Evolutionary conservation across 768 basidiomycete species (phyloP).

Genomic region (Russula lepida): DNA sequence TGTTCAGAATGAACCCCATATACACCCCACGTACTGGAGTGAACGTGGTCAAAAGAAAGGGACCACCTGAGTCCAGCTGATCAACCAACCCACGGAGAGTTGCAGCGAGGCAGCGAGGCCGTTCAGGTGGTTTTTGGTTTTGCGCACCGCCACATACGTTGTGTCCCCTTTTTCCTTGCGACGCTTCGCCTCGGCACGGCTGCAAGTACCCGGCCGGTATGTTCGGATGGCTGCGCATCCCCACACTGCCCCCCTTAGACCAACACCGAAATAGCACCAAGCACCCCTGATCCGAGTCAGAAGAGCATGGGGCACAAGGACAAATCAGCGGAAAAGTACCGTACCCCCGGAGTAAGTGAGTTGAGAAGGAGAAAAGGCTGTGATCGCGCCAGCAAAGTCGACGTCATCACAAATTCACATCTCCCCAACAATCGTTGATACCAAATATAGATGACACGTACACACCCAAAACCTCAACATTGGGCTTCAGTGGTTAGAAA

Average conservation of each 20-base stretch:
- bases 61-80: background rate
- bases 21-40: background rate
- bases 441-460: background rate
- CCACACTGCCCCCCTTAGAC: background rate
- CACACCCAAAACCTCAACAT: background rate
- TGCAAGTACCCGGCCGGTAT: background rate
- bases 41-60: background rate
- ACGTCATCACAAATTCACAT: background rate
- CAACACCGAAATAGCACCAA: background rate
- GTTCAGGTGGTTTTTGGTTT: too few species aligned
- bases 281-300: background rate
- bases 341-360: background rate
- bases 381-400: background rate
- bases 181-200: too few species aligned
- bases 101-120: background rate
- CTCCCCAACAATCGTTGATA: background rate
- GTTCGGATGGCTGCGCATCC: background rate
- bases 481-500: background rate
- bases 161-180: background rate
- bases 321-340: background rate
- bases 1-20: background rate
- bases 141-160: slow-evolving; percentile 5
- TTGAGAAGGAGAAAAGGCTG: background rate
- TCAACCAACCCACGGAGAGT: too few species aligned
- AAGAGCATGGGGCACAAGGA: background rate